Evolutionary conservation across 2,329 filamentous ascomycete species (phyloP).

Genomic region (Monilinia aucupariae): DNA sequence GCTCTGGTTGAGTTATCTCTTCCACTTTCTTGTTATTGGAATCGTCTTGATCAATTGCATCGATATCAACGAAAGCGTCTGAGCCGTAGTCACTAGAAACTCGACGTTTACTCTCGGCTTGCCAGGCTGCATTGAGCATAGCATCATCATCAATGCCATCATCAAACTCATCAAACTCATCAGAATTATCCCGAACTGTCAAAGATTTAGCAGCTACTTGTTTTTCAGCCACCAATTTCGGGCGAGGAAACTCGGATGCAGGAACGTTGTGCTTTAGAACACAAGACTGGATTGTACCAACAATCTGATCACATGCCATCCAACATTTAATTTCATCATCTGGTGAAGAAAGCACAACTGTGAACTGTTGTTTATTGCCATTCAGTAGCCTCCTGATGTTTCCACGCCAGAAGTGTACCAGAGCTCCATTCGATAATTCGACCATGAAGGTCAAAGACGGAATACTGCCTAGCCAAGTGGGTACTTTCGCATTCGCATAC

Average conservation of each 20-base stretch:
- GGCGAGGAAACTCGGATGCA: constrained; percentile 33
- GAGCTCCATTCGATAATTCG: constrained; percentile 61
- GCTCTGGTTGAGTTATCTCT: constrained; percentile 32
- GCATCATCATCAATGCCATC: constrained; percentile 41
- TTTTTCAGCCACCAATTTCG: constrained; percentile 9
- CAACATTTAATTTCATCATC: constrained; percentile 60
- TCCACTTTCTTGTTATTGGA: neutral
- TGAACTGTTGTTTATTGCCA: constrained; percentile 52
- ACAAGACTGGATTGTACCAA: constrained; percentile 44
- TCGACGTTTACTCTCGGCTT: constrained; percentile 20
- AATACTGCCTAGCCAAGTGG: constrained; percentile 56
- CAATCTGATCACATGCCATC: constrained; percentile 81
- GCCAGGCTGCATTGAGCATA: constrained; percentile 37
- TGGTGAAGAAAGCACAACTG: constrained; percentile 47
- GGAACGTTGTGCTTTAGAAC: constrained; percentile 34
- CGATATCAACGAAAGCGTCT: constrained; percentile 52
- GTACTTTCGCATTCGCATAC: constrained; percentile 62
- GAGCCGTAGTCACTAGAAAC: constrained; percentile 24
- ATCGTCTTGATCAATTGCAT: constrained; percentile 34
- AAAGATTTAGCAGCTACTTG: neutral
- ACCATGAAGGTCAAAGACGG: constrained; percentile 70
- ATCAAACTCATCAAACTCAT: constrained; percentile 31
- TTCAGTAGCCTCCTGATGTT: constrained; percentile 62
- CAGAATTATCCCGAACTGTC: constrained; percentile 16
- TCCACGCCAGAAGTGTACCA: constrained; percentile 62